Conservation (phyloP, 2,329 filamentous ascomycete genomes). For the Penicillium sclerotigenum region DNA sequence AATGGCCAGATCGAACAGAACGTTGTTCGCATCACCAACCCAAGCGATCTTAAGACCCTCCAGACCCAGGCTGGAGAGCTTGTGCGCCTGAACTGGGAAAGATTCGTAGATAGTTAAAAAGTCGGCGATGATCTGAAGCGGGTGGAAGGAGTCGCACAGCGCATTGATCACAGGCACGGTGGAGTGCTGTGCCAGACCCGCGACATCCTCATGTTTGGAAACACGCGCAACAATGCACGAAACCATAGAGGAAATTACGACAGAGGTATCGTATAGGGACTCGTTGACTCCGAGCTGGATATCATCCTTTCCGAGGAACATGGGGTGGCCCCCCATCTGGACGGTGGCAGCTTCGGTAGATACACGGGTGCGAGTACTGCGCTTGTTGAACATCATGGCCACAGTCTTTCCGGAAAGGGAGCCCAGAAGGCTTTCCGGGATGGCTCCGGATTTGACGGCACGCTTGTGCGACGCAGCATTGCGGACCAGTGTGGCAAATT, state of each 20-base stretch:
- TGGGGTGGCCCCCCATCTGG: conserved; percentile 85
- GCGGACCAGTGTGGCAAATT: conserved; percentile 77
- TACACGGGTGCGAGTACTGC: conserved; percentile 87
- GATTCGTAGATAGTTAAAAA: conserved; percentile 84
- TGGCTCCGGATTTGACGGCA: conserved; percentile 66
- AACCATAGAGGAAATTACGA: conserved; percentile 92
- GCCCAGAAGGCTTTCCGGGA: conserved; percentile 58
- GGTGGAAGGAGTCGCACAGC: conserved; percentile 86
- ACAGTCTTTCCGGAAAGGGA: conserved; percentile 73
- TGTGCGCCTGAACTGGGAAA: conserved; percentile 53
- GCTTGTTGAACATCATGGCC: conserved; percentile 96
- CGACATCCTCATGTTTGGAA: conserved; percentile 71
- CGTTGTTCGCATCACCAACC: conserved; percentile 96
- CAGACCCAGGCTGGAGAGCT: conserved; percentile 59
- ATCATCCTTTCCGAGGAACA: conserved; percentile 94
- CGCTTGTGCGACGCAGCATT: conserved; percentile 77
- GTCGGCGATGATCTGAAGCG: conserved; percentile 90
- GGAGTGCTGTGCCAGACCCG: conserved; percentile 67
- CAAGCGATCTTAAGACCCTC: conserved; percentile 88
- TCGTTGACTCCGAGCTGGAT: conserved; percentile 96
- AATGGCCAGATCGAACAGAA: conserved; percentile 89
- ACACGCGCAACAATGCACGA: conserved; percentile 79
- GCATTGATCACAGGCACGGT: conserved; percentile 81
- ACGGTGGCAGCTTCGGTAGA: conserved; percentile 88
- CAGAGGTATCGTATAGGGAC: conserved; percentile 84